These are phyloP conservation scores for Chlorella sorokiniana DNA, from an alignment of 139 green algal genomes.

Conservation along the genomic window DNA sequence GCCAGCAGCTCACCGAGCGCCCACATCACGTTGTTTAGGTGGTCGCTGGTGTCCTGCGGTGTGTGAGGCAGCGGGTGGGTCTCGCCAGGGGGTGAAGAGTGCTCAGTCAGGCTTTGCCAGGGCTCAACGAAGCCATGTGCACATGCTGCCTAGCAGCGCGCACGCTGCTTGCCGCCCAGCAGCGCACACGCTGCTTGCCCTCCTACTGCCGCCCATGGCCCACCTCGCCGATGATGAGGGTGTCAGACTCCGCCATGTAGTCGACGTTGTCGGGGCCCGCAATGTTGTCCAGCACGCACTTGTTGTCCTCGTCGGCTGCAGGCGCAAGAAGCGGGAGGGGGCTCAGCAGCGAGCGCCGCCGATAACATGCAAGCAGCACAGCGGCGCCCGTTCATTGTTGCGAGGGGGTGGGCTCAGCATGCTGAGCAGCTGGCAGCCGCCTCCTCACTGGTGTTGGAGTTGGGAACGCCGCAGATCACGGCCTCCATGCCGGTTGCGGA, in stretches of 20 bases:
- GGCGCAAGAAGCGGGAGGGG: not conserved
- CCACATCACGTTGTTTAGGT: conserved; percentile 64
- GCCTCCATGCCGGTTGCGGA: conserved; percentile 28
- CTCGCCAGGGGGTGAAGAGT: not conserved
- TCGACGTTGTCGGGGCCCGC: conserved; percentile 55
- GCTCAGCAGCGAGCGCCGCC: not conserved
- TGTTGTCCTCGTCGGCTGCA: conserved; percentile 33
- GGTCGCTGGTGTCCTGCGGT: conserved; percentile 42
- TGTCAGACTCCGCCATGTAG: conserved; percentile 35
- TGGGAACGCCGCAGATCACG: conserved; percentile 45
- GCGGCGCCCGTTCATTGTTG: not conserved
- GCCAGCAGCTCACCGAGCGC: too few relatives aligned
- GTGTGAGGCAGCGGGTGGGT: too few relatives aligned
- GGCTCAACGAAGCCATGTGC: too few relatives aligned
- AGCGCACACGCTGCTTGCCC: too few relatives aligned
- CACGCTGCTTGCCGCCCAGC: not conserved
- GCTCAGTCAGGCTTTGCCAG: too few relatives aligned
- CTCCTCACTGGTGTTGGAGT: not conserved
- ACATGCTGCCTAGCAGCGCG: not conserved
- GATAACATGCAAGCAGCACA: not conserved
- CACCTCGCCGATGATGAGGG: conserved; percentile 52
- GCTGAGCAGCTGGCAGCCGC: not conserved
- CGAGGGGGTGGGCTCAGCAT: not conserved
- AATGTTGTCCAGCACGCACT: conserved; percentile 39
- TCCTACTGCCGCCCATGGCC: too few relatives aligned